These are phyloP conservation scores for Exserohilum turcica DNA, from an alignment of 2,329 filamentous ascomycete genomes.

Conservation along the genomic window DNA sequence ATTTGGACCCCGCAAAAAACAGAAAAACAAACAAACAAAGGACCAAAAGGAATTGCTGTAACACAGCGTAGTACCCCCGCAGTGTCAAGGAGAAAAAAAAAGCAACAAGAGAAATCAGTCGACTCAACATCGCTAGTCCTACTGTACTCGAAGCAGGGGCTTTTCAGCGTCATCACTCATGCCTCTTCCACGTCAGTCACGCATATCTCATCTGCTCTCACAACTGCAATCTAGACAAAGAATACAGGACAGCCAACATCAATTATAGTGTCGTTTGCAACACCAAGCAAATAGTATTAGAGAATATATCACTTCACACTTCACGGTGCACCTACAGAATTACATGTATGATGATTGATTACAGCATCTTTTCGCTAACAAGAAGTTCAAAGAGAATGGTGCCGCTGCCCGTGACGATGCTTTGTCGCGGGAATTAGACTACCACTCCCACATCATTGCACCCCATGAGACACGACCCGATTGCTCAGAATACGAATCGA, in stretches of 20 bases:
- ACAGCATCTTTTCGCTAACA: conserved; percentile 45
- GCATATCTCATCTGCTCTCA: no score
- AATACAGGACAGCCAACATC: no score
- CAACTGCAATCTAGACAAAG: no score
- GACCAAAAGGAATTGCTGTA: background rate
- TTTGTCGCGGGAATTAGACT: conserved; percentile 20
- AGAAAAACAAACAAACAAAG: background rate
- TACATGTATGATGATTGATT: conserved; percentile 26
- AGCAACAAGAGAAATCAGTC: no score
- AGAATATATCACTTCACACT: background rate
- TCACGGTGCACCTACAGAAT: background rate
- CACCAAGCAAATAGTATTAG: background rate
- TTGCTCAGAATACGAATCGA: conserved; percentile 37
- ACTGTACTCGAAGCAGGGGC: no score
- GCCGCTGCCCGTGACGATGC: conserved; percentile 23
- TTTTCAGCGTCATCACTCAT: no score
- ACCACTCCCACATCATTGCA: conserved; percentile 16
- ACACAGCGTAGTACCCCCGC: no score
- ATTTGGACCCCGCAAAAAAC: conserved; percentile 54
- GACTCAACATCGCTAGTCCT: no score
- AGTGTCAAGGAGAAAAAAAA: no score
- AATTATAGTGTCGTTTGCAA: no score
- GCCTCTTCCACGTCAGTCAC: no score
- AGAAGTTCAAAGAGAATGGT: conserved; percentile 37
- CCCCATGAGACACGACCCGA: conserved; percentile 22